phyloP scores from a whole-genome alignment of 1,139 yeast species.

The Taphrina communis region DNA sequence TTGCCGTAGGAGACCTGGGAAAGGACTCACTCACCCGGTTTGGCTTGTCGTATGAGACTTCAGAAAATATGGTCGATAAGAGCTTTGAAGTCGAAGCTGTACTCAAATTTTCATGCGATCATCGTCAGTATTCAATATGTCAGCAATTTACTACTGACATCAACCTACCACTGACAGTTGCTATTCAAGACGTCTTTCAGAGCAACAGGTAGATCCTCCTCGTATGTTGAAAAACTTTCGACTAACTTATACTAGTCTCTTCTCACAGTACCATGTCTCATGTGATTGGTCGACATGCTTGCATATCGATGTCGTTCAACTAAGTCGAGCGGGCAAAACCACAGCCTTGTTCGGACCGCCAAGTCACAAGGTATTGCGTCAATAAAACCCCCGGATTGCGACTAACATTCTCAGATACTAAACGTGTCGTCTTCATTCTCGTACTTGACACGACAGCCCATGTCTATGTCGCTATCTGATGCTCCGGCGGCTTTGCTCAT shows the following conservation, averaged over 20 bases:
- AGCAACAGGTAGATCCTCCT: conserved; percentile 50
- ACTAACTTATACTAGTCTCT: conserved; percentile 51
- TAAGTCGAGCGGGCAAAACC: conserved; percentile 4
- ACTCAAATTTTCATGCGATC: not conserved
- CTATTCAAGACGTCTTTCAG: conserved; percentile 77
- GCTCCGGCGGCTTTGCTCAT: not conserved
- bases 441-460: not conserved
- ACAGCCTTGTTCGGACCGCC: not conserved
- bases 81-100: not conserved
- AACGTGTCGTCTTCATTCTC: conserved; percentile 5
- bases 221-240: not conserved
- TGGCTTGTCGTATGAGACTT: not conserved
- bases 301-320: conserved; percentile 55
- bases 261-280: conserved; percentile 72
- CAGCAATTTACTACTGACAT: not conserved
- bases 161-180: conserved; percentile 64
- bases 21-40: conserved; percentile 53
- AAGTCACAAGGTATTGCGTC: not conserved
- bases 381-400: not conserved
- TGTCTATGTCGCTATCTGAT: not conserved
- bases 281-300: conserved; percentile 59
- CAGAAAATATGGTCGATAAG: not conserved
- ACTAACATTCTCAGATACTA: not conserved
- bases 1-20: conserved; percentile 49
- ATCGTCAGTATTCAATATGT: not conserved